These are phyloP conservation scores for Acanthamoeba castellanii DNA, from an alignment of 208 protist genomes.

Conservation along the genomic window DNA sequence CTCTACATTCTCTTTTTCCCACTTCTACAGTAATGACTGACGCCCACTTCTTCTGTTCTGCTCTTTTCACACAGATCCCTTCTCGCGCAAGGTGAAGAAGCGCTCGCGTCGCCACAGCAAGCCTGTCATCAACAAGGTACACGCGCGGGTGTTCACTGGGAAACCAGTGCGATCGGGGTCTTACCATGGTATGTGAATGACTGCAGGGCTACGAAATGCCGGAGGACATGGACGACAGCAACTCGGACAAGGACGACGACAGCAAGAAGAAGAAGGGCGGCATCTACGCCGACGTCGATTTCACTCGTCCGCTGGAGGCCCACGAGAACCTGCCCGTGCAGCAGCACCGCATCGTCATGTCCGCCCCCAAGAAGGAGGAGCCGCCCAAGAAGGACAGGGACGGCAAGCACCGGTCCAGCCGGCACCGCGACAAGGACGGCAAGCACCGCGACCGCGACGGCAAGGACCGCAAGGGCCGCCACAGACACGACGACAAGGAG, in stretches of 20 bases:
- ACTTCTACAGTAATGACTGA: not conserved
- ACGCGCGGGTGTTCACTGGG: too few relatives aligned
- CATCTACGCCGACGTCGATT: slow-evolving; percentile 62
- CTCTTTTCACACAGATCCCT: slow-evolving; percentile 13
- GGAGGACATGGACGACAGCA: slow-evolving; percentile 54
- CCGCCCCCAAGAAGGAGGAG: not conserved
- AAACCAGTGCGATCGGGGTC: too few relatives aligned
- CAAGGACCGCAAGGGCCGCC: slow-evolving; percentile 26
- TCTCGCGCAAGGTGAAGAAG: slow-evolving; percentile 28
- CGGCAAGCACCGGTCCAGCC: not conserved
- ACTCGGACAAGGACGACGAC: slow-evolving; percentile 16
- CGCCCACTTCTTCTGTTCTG: too few relatives aligned
- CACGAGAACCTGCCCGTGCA: slow-evolving; percentile 21
- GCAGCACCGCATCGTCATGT: slow-evolving; percentile 14
- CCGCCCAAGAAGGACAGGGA: not conserved
- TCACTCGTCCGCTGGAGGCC: slow-evolving; percentile 47
- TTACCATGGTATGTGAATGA: too few relatives aligned
- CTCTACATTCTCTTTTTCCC: not conserved
- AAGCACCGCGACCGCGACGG: not conserved
- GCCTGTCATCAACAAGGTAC: slow-evolving; percentile 10
- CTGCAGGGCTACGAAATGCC: slow-evolving; percentile 53
- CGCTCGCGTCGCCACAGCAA: not conserved
- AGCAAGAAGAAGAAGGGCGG: not conserved
- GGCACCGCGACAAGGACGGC: not conserved
- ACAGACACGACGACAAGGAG: slow-evolving; percentile 12